A percentile compares a stretch with the other conserved stretches of the same genome.
phyloP scores from a whole-genome alignment of 2,329 filamentous ascomycete genomes.

The Alternaria brassicae region DNA sequence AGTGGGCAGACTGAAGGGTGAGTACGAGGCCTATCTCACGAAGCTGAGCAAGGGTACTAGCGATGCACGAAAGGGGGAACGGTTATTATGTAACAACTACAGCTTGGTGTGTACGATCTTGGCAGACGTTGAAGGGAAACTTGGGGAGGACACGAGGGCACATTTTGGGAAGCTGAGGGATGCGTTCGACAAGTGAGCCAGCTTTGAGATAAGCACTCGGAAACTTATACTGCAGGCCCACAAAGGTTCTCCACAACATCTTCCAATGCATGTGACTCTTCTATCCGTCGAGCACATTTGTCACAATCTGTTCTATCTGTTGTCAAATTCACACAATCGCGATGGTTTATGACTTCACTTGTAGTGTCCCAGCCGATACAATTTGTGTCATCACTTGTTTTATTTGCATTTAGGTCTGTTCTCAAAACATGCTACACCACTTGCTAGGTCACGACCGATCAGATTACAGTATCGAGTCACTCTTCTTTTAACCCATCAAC shows the following conservation, averaged over 20 bases:
- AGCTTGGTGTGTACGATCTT: conserved; percentile 94
- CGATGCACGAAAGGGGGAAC: conserved; percentile 80
- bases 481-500: conserved; percentile 20
- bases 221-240: not conserved
- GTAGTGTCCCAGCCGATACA: not conserved
- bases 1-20: conserved; percentile 75
- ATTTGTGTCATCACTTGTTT: not conserved
- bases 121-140: conserved; percentile 70
- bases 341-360: not conserved
- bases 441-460: not conserved
- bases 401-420: not conserved
- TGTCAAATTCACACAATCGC: not conserved
- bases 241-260: not conserved
- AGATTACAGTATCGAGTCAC: not conserved
- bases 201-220: not conserved
- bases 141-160: conserved; percentile 75
- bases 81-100: conserved; percentile 96
- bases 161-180: conserved; percentile 72
- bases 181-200: conserved; percentile 39
- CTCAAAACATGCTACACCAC: not conserved
- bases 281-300: not conserved
- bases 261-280: not conserved
- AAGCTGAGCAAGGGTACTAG: conserved; percentile 77
- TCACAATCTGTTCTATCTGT: not conserved
- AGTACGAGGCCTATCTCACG: conserved; percentile 83